Evolutionary conservation across 257 asterid genomes (phyloP).

Genomic region (Gentiana straminea): DNA sequence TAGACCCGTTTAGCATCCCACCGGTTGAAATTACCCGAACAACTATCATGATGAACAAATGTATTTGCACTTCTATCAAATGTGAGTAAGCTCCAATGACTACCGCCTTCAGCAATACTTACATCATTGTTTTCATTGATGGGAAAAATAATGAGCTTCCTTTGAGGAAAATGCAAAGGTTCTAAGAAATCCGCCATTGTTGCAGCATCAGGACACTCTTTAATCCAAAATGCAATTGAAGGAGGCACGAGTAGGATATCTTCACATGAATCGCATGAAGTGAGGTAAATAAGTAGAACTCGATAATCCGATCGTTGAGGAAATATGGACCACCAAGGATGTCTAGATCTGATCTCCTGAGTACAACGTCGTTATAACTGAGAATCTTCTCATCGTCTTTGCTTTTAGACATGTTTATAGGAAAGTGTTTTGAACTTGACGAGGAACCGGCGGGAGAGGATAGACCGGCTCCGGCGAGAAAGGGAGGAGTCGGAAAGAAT

Average conservation of each 20-base stretch:
- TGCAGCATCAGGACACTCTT: constrained; percentile 49
- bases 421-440: neutral
- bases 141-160: constrained; percentile 59
- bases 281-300: constrained; percentile 69
- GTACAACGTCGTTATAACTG: constrained; percentile 68
- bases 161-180: constrained; percentile 48
- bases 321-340: constrained; percentile 59
- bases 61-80: constrained; percentile 36
- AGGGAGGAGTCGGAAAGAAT: too few relatives aligned
- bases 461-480: too few relatives aligned
- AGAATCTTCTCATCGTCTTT: constrained; percentile 45
- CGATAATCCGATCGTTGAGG: constrained; percentile 76
- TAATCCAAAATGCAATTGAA: constrained; percentile 75
- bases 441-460: neutral
- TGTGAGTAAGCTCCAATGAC: constrained; percentile 74
- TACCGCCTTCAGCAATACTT: constrained; percentile 62
- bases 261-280: constrained; percentile 34
- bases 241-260: constrained; percentile 65
- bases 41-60: constrained; percentile 77
- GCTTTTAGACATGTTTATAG: constrained; percentile 22
- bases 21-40: constrained; percentile 20
- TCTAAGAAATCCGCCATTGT: constrained; percentile 48
- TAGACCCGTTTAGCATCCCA: constrained; percentile 34
- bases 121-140: constrained; percentile 63
- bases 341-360: constrained; percentile 59